phyloP scores from a whole-genome alignment of 2,329 filamentous ascomycete genomes.

The Stagonosporopsis rhizophila region DNA sequence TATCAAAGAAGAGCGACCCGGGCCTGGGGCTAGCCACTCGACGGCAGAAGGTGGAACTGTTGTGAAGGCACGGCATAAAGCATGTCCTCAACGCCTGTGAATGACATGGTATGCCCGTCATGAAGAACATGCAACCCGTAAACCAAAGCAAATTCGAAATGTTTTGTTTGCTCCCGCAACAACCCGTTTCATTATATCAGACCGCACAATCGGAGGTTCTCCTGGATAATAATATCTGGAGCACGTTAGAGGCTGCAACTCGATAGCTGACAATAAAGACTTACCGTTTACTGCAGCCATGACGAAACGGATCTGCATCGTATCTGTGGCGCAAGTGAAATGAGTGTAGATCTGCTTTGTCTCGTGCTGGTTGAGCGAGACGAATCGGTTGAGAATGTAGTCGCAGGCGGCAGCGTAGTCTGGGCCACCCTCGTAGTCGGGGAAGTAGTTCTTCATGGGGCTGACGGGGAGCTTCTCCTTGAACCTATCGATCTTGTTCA shows the following conservation, averaged over 20 bases:
- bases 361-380: constrained; percentile 97
- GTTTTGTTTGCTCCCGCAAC: constrained; percentile 34
- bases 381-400: constrained; percentile 98
- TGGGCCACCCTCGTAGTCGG: constrained; percentile 82
- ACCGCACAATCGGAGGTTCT: constrained; percentile 96
- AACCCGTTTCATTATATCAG: constrained; percentile 73
- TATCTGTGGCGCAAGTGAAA: constrained; percentile 98
- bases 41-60: constrained; percentile 33
- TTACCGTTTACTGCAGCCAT: constrained; percentile 99
- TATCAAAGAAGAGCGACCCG: constrained; percentile 46
- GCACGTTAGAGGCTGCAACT: constrained; percentile 51
- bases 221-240: constrained; percentile 98
- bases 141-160: constrained; percentile 42
- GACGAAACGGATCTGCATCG: constrained; percentile 98
- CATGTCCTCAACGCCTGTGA: constrained; percentile 49
- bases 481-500: constrained; percentile 79
- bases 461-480: constrained; percentile 76
- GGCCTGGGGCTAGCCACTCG: constrained; percentile 42
- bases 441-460: constrained; percentile 79
- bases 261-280: constrained; percentile 34
- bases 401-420: constrained; percentile 97
- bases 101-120: constrained; percentile 43
- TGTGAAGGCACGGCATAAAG: constrained; percentile 30
- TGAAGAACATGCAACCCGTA: constrained; percentile 48
- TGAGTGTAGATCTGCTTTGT: constrained; percentile 99